Base-by-base conservation (phyloP, 805 yeast genomes). In the Grigorovia yakushimaensis region DNA sequence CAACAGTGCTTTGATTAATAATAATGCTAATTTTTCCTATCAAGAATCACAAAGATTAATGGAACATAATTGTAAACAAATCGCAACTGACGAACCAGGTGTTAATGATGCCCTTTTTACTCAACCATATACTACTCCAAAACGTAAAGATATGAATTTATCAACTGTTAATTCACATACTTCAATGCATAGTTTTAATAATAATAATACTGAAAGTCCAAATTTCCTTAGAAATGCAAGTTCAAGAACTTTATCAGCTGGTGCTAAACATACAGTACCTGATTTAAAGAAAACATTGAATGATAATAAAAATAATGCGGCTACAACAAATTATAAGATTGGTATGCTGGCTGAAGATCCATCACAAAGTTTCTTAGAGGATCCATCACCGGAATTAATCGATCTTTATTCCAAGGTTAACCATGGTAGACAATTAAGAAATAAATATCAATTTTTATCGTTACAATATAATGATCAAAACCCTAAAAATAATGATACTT, bases 401-500 rank as follows among this genome's bases (percentile, higher is more conserved):
- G 80, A 76, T 47, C 69, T 85, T 42, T 84, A 78, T 58, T 62
- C 73, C 23, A 78, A 82, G 49, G 80, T 85, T 35, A 73, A 77
- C 49, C 67, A 68, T 38, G 85, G 96, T 60, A 73, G 91, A 50
- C 79, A 76, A 11, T 60, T 86, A 51, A 80, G 99, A 62, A 80
- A 77, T 54, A 84, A 81, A 59, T 93, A 91, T 63, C 83, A 84
- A 65, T 57, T 66, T 2, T 54, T 77, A 10, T 88, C 97, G 1
- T 54, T 78, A 46, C 99, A 93, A 68, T 70, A 78, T 47, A 84
- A 82, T 41, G 61, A 67, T 36, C 84, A 81, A 56, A 93, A 93
- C 65, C 98, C 98, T 1, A 88, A 91, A 61, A 91, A 94, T 65
- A 60, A 57, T 22, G 71, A 71, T 9, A 67, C 64, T 38, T 93